These are phyloP conservation scores for Sporisorium graminicola DNA, from an alignment of 1,284 basidiomycete genomes.

Conservation along the genomic window DNA sequence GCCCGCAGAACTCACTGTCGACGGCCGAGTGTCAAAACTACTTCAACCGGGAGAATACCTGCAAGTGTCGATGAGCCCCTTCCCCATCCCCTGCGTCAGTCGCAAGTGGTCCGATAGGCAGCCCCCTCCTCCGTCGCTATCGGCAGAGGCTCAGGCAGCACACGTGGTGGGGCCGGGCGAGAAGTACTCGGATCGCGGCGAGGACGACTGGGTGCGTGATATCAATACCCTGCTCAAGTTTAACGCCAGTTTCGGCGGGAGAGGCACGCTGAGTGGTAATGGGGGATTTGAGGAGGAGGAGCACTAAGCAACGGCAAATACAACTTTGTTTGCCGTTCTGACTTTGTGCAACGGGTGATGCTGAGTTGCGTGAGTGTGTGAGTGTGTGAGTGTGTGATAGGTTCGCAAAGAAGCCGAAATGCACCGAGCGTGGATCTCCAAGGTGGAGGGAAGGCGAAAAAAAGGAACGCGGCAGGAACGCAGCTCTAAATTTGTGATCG, in stretches of 20 bases:
- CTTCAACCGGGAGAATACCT: conserved; percentile 87
- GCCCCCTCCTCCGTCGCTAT: no score
- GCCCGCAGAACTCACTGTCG: conserved; percentile 89
- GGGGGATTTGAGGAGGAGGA: conserved; percentile 54
- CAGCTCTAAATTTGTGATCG: background rate
- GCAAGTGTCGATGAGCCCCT: conserved; percentile 84
- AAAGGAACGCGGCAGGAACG: background rate
- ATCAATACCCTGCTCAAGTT: conserved; percentile 77
- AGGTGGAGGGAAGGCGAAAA: background rate
- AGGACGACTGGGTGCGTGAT: conserved; percentile 94
- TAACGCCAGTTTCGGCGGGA: conserved; percentile 66
- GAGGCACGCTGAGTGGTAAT: conserved; percentile 56
- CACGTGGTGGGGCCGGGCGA: conserved; percentile 28
- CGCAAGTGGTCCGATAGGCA: conserved; percentile 25
- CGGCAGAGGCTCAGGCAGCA: background rate
- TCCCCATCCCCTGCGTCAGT: conserved; percentile 83
- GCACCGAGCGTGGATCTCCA: no score
- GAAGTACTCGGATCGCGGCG: conserved; percentile 74
- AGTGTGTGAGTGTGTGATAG: no score
- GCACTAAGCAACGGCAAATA: conserved; percentile 1
- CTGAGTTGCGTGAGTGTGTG: no score
- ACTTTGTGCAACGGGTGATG: no score
- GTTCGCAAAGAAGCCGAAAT: no score
- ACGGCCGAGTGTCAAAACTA: conserved; percentile 85
- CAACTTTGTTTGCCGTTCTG: no score